Percentiles rank a stretch among this genome's conserved stretches.
phyloP scores from a whole-genome alignment of 495 filamentous ascomycete genomes.

The Parmelia sp. region DNA sequence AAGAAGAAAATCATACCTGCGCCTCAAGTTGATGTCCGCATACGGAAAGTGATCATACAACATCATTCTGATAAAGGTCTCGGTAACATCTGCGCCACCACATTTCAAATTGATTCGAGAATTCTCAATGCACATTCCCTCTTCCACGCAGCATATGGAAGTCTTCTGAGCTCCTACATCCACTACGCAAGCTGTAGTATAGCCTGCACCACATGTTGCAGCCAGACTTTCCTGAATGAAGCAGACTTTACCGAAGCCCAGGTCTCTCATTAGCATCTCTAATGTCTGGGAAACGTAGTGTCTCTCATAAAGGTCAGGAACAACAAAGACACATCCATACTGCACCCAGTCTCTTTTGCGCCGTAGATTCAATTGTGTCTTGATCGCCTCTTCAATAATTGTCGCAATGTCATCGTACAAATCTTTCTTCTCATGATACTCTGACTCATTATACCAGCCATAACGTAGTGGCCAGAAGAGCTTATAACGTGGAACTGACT shows the following conservation, averaged over 20 bases:
- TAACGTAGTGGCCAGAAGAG: constrained; percentile 84
- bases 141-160: constrained; percentile 94
- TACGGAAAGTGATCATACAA: constrained; percentile 92
- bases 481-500: constrained; percentile 83
- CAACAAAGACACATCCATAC: constrained; percentile 90
- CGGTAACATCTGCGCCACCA: constrained; percentile 86
- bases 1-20: constrained; percentile 84
- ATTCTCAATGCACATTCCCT: constrained; percentile 89
- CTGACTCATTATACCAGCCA: constrained; percentile 83
- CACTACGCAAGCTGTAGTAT: constrained; percentile 85
- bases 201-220: constrained; percentile 93
- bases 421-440: constrained; percentile 69
- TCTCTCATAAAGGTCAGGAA: constrained; percentile 94
- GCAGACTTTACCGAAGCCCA: constrained; percentile 78
- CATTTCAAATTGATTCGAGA: constrained; percentile 91
- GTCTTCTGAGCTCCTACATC: constrained; percentile 98
- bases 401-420: constrained; percentile 79
- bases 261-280: constrained; percentile 78
- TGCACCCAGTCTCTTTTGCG: constrained; percentile 75
- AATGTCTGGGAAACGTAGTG: constrained; percentile 77
- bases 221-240: constrained; percentile 95
- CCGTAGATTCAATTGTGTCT: constrained; percentile 68
- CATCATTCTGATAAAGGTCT: constrained; percentile 95
- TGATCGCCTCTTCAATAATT: constrained; percentile 80
- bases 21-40: constrained; percentile 80